These are phyloP conservation scores for Talaromyces marneffei DNA, from an alignment of 2,329 filamentous ascomycete species.

Conservation along the genomic window DNA sequence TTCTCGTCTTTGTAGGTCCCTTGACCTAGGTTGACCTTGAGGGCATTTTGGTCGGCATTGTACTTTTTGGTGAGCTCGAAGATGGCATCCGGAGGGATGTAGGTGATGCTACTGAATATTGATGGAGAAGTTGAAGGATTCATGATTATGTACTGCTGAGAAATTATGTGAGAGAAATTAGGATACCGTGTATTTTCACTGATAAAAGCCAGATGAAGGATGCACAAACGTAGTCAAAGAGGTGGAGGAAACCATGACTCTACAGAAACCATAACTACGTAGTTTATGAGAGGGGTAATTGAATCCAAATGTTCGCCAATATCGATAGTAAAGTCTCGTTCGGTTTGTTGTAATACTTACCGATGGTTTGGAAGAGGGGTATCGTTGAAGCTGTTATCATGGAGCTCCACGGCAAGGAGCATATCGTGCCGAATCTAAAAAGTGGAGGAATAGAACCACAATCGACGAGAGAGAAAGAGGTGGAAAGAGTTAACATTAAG, in stretches of 20 bases:
- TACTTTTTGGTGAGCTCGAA: slow-evolving; percentile 40
- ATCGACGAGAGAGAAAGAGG: background rate
- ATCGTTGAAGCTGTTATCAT: background rate
- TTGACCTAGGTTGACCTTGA: slow-evolving; percentile 89
- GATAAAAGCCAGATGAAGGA: background rate
- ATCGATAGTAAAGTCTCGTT: background rate
- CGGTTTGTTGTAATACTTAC: background rate
- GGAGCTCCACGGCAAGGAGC: background rate
- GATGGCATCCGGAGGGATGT: slow-evolving; percentile 7
- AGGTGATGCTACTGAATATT: background rate
- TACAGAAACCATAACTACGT: background rate
- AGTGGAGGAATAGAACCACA: background rate
- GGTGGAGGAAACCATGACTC: background rate
- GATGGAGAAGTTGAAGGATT: background rate
- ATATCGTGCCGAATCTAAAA: background rate
- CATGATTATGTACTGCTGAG: background rate
- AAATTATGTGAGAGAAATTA: background rate
- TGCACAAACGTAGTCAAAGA: background rate
- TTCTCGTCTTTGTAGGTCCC: slow-evolving; percentile 88
- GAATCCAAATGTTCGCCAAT: background rate
- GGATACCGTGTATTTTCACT: background rate
- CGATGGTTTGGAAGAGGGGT: background rate
- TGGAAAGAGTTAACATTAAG: background rate
- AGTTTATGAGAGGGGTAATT: background rate
- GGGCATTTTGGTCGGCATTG: slow-evolving; percentile 60